These are phyloP conservation scores for Eucalyptus tenuipes DNA, from an alignment of 345 rosid species.

Conservation along the genomic window DNA sequence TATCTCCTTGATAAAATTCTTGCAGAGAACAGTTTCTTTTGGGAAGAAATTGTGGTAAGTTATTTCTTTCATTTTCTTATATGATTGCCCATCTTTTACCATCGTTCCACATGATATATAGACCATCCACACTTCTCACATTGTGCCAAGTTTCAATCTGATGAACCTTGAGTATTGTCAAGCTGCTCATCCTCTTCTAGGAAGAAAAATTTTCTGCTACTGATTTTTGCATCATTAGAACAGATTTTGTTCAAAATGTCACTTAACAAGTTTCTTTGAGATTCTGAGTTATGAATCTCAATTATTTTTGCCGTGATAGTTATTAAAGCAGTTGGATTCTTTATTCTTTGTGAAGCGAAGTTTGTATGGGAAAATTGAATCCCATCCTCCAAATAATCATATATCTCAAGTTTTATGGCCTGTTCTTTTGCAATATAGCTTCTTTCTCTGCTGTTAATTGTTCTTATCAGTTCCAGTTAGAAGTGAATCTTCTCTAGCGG, in stretches of 20 bases:
- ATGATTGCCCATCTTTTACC: neutral
- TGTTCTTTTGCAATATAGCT: neutral
- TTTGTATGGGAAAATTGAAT: neutral
- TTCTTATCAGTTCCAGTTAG: neutral
- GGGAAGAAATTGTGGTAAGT: slow-evolving; percentile 70
- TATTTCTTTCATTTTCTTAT: neutral
- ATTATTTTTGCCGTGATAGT: neutral
- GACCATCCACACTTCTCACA: neutral
- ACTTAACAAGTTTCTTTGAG: neutral
- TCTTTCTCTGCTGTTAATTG: neutral
- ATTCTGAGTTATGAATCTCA: neutral
- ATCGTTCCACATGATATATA: neutral
- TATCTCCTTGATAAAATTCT: slow-evolving; percentile 60
- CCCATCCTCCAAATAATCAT: neutral
- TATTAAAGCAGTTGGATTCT: neutral
- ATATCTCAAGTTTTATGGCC: neutral
- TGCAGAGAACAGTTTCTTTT: slow-evolving; percentile 39
- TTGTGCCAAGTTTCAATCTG: neutral
- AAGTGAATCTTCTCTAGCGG: neutral
- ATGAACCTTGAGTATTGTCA: neutral
- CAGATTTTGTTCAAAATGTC: neutral
- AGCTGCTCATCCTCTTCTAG: neutral
- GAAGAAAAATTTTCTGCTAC: neutral
- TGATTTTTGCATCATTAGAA: neutral
- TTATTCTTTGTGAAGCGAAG: neutral